Percentiles rank a stretch among this genome's conserved stretches.
Evolutionary conservation across 495 filamentous ascomycete species (phyloP).

Genomic region (Trichoderma reesei): DNA sequence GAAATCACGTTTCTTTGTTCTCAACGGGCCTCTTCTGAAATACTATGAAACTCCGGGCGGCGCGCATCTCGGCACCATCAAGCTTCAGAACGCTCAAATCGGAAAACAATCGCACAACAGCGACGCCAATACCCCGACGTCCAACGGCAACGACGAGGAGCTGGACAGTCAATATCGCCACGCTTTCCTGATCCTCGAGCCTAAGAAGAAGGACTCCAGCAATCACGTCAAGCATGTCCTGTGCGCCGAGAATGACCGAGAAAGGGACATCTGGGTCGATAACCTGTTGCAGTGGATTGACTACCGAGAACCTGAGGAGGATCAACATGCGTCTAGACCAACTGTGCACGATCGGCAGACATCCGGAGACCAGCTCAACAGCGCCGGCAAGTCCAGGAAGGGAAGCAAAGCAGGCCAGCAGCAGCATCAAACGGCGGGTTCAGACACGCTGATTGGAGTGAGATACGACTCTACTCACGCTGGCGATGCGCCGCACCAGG

Average conservation of each 20-base stretch:
- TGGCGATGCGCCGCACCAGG: constrained; percentile 41
- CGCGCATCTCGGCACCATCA: constrained; percentile 84
- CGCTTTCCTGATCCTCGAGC: constrained; percentile 89
- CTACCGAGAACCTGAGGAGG: constrained; percentile 50
- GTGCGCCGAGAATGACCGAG: constrained; percentile 87
- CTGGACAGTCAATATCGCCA: constrained; percentile 92
- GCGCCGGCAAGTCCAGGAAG: constrained; percentile 39
- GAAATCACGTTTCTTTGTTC: constrained; percentile 90
- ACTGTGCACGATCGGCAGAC: constrained; percentile 27
- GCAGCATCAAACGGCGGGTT: constrained; percentile 18
- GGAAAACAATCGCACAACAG: constrained; percentile 71
- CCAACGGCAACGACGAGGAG: constrained; percentile 52
- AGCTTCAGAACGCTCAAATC: constrained; percentile 82
- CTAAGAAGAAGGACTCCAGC: constrained; percentile 89
- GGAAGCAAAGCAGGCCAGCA: constrained; percentile 25
- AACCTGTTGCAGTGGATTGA: constrained; percentile 87
- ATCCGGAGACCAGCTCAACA: constrained; percentile 24
- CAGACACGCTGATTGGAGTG: constrained; percentile 59
- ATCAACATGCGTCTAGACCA: constrained; percentile 24
- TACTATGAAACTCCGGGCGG: constrained; percentile 90
- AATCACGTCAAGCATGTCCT: constrained; percentile 89
- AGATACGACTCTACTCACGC: constrained; percentile 77
- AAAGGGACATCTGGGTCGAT: constrained; percentile 91
- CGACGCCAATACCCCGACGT: constrained; percentile 51
- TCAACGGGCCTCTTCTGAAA: constrained; percentile 79